Evolutionary conservation across 495 filamentous ascomycete species (phyloP).

Genomic region (Acidiella bohemica): DNA sequence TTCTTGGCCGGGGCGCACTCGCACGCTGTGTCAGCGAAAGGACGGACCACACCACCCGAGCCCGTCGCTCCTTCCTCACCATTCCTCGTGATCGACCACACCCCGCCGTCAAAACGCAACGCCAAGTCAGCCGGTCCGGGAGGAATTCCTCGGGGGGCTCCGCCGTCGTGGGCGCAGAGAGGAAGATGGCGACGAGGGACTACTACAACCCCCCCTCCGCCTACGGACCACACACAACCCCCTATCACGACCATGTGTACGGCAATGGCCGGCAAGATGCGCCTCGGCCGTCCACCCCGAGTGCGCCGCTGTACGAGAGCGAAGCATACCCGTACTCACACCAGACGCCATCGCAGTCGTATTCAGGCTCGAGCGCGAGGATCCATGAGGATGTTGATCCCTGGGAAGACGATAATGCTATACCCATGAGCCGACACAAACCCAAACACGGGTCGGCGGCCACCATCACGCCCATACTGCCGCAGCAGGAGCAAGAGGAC

Average conservation of each 20-base stretch:
- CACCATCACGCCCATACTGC: conserved; percentile 13
- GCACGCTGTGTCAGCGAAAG: too few species aligned
- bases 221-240: not conserved
- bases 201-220: conserved; percentile 7
- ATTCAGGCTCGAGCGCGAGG: conserved; percentile 38
- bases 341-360: conserved; percentile 36
- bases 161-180: too few species aligned
- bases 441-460: conserved; percentile 22
- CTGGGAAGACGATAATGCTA: conserved; percentile 52
- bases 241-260: conserved; percentile 21
- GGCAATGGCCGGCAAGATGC: conserved; percentile 29
- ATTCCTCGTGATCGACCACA: too few species aligned
- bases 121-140: too few species aligned
- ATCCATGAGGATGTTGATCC: conserved; percentile 34
- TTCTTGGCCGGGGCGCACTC: too few species aligned
- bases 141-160: too few species aligned
- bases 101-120: too few species aligned
- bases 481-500: conserved; percentile 16
- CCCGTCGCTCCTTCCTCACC: too few species aligned
- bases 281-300: conserved; percentile 28
- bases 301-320: conserved; percentile 48
- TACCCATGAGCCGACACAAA: conserved; percentile 36
- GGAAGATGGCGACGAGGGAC: too few species aligned
- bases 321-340: conserved; percentile 44
- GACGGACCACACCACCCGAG: too few species aligned